Percentiles rank a stretch among this genome's conserved stretches.
phyloP scores from a whole-genome alignment of 768 basidiomycete genomes.

The Pluteus cervinus region DNA sequence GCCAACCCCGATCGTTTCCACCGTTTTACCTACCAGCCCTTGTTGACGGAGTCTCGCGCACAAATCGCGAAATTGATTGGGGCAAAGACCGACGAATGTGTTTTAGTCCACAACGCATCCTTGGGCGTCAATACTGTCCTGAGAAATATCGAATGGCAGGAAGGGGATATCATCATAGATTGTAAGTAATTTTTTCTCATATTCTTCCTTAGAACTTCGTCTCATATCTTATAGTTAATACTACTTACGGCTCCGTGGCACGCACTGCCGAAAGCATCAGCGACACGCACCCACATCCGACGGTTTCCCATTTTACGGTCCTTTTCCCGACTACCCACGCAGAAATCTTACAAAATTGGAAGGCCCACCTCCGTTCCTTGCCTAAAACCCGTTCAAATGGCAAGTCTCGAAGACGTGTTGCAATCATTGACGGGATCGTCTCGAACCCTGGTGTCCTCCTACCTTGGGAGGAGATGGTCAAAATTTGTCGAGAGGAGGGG shows the following conservation, averaged over 20 bases:
- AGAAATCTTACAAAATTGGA: slow-evolving; percentile 47
- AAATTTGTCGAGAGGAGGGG: slow-evolving; percentile 56
- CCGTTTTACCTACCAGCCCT: slow-evolving; percentile 25
- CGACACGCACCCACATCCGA: slow-evolving; percentile 52
- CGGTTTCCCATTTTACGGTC: slow-evolving; percentile 40
- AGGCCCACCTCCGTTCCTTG: slow-evolving; percentile 28
- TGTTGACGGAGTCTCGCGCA: slow-evolving; percentile 33
- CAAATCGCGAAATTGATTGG: slow-evolving; percentile 48
- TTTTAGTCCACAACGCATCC: slow-evolving; percentile 57
- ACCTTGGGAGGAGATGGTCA: slow-evolving; percentile 69
- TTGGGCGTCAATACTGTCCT: slow-evolving; percentile 63
- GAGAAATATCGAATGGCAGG: slow-evolving; percentile 60
- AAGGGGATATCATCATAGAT: slow-evolving; percentile 59
- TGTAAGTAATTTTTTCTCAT: slow-evolving; percentile 33
- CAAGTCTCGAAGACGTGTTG: slow-evolving; percentile 46
- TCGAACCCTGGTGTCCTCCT: slow-evolving; percentile 54
- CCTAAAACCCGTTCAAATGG: too few relatives aligned
- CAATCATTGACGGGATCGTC: slow-evolving; percentile 58
- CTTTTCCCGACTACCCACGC: slow-evolving; percentile 51
- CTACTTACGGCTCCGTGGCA: slow-evolving; percentile 46
- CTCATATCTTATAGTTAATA: slow-evolving; percentile 22
- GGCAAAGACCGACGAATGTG: slow-evolving; percentile 46
- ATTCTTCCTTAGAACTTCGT: not conserved
- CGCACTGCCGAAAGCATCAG: slow-evolving; percentile 46
- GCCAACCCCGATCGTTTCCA: slow-evolving; percentile 53